Conservation (phyloP, 306 rosid genomes). For the Trifolium repens region DNA sequence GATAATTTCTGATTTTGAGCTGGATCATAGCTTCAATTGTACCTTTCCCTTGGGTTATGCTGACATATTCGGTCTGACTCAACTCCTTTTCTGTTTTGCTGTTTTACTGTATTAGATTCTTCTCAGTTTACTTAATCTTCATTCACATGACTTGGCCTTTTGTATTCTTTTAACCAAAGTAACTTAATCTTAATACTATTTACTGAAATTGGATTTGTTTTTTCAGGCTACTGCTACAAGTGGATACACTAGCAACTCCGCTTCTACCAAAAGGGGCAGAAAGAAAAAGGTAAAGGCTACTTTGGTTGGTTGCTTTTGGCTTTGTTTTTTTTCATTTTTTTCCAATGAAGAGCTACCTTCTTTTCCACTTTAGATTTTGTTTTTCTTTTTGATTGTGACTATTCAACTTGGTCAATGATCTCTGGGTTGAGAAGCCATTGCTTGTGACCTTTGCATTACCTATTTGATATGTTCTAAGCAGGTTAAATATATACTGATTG, state of each 20-base stretch:
- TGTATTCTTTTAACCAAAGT: neutral
- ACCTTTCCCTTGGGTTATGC: constrained; percentile 14
- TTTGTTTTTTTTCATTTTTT: neutral
- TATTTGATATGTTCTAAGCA: neutral
- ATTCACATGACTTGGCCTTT: neutral
- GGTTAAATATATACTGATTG: constrained; percentile 22
- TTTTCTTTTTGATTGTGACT: neutral
- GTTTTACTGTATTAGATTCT: neutral
- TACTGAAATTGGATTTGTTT: constrained; percentile 1
- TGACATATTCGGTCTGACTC: constrained; percentile 14
- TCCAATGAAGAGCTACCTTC: neutral
- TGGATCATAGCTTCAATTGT: constrained; percentile 5
- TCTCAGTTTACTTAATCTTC: neutral
- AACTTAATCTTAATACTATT: too few species aligned
- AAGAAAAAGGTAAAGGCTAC: constrained; percentile 67
- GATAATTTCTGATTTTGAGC: neutral
- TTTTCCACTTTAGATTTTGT: neutral
- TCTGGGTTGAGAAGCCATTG: neutral
- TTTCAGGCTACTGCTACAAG: constrained; percentile 74
- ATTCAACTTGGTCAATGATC: neutral
- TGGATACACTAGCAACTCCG: constrained; percentile 63
- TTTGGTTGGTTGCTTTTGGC: neutral
- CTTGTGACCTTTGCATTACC: neutral
- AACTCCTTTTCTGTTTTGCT: neutral
- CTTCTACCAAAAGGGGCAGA: constrained; percentile 57